phyloP scores from a whole-genome alignment of 257 asterid genomes.

The Mitragyna speciosa region DNA sequence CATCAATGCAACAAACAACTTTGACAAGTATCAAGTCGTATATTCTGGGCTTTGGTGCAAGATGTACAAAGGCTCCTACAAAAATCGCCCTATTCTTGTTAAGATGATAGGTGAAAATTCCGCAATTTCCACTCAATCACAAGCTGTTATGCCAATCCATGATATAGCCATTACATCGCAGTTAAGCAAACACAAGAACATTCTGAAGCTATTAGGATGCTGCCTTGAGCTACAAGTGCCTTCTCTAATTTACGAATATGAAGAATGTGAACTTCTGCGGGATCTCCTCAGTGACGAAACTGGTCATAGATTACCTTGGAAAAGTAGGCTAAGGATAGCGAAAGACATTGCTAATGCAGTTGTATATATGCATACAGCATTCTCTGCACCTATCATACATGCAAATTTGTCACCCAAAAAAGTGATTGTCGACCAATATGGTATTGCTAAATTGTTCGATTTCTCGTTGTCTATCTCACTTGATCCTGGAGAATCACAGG shows the following conservation, averaged over 20 bases:
- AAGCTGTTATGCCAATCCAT: background rate
- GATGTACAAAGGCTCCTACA: too few relatives aligned
- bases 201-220: slow-evolving; percentile 19
- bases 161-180: slow-evolving; percentile 14
- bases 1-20: slow-evolving; percentile 10
- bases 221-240: slow-evolving; percentile 21
- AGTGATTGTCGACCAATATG: slow-evolving; percentile 16
- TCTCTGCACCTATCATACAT: slow-evolving; percentile 20
- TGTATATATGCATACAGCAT: slow-evolving; percentile 21
- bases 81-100: too few relatives aligned
- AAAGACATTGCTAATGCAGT: slow-evolving; percentile 18
- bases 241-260: slow-evolving; percentile 11
- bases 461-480: slow-evolving; percentile 18
- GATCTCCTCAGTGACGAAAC: too few relatives aligned
- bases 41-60: slow-evolving; percentile 8
- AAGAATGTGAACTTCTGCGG: background rate
- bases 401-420: slow-evolving; percentile 1
- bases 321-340: slow-evolving; percentile 16
- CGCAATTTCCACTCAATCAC: too few relatives aligned
- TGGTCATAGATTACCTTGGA: slow-evolving; percentile 9
- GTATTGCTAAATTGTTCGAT: slow-evolving; percentile 23
- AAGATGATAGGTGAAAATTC: too few relatives aligned
- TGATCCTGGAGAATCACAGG: slow-evolving; percentile 19
- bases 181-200: slow-evolving; percentile 23
- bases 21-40: background rate